Evolutionary conservation across 768 basidiomycete genomes (phyloP), one percentile per base, ranked within the genome.

Genomic region (Termitomyces bulborhizus): DNA sequence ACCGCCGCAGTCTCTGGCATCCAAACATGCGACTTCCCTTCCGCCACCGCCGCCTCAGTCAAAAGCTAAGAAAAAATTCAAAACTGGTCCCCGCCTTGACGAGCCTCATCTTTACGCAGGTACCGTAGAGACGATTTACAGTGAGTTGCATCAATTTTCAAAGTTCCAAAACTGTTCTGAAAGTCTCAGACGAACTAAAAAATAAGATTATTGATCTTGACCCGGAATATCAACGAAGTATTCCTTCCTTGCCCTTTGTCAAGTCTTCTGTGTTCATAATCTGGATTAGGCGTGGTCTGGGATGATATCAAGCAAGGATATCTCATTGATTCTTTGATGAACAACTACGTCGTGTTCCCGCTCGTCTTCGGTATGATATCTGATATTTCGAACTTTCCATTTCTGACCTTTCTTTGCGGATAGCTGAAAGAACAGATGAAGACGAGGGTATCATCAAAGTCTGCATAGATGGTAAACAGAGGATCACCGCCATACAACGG

Each of bases 401-500:
- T 13, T 8, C n/a, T 51, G 26, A 56, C 48, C 15, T 39, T 62
- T n/a, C 32, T 27, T 34, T 31, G 16, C 31, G 45, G 54, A 9
- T 45, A 83, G 79, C 76, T 36, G 74, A 77, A 5, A 69, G 65
- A 0, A 50, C 57, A 3, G 62, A 66, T 16, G 67, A 73, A 3
- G 74, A 81, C 34, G 78, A 76, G 3, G 65, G 63, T 6, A 79
- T 81, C 57, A 61, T 63, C 18, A 74, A 79, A 21, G 73, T 74
- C 0, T 87, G 85, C 57, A 85, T 86, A 13, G 87, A 88, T 58
- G 86, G 86, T n/a, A 88, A 88, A 63, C 86, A 88, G 59, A 74
- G 86, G 32, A 64, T 88, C 57, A 86, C 86, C 0, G 86, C 86
- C 0, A 80, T 88, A 27, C 73, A 76, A 58, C 74, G 76, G 85